Conservation (phyloP, 2,329 filamentous ascomycete species). For the Trichocomaceae sp. region DNA sequence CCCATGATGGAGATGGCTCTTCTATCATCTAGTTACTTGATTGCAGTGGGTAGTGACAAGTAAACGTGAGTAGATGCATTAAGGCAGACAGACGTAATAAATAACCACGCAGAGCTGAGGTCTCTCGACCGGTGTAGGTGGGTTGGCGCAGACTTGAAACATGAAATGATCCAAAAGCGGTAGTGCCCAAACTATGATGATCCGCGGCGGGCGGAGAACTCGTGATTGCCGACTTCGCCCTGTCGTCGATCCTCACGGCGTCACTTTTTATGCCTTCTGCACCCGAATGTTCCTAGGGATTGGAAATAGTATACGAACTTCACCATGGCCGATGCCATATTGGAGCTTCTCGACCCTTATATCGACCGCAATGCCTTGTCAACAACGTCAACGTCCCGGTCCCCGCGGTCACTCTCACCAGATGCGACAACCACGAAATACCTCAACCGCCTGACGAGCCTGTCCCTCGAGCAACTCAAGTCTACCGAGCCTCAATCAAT, state of each 20-base stretch:
- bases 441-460: conserved; percentile 67
- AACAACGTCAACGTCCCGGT: conserved; percentile 26
- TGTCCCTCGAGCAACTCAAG: conserved; percentile 65
- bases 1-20: conserved; percentile 39
- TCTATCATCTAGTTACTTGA: background rate
- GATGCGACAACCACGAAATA: conserved; percentile 56
- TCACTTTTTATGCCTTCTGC: background rate
- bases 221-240: background rate
- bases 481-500: conserved; percentile 71
- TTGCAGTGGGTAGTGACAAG: background rate
- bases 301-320: background rate
- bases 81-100: background rate
- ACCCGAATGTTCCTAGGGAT: background rate
- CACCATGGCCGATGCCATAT: conserved; percentile 63
- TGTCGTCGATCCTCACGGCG: background rate
- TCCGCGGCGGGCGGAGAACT: background rate
- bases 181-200: background rate
- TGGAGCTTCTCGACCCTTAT: conserved; percentile 64
- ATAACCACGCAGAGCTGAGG: background rate
- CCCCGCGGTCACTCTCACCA: conserved; percentile 26
- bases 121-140: background rate
- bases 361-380: conserved; percentile 39
- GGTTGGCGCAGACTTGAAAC: background rate
- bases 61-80: background rate
- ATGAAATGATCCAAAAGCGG: conserved; percentile 4